Percentiles rank a stretch among this genome's conserved stretches.
Evolutionary conservation across 768 basidiomycete genomes (phyloP).

Genomic region (Trametes coccinea): DNA sequence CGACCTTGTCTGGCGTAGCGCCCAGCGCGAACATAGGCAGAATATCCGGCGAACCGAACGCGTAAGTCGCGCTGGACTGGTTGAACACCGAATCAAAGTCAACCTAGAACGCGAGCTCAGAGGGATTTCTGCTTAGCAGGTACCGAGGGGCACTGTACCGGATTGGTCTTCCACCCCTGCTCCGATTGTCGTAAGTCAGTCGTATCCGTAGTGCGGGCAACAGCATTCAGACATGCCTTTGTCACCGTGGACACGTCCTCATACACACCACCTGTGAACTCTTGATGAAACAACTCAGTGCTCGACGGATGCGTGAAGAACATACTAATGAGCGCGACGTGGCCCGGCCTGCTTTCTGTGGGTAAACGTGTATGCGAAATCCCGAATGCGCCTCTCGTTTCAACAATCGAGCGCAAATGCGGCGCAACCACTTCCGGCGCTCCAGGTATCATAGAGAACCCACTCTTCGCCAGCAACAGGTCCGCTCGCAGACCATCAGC

Average conservation of each 20-base stretch:
- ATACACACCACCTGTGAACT: conserved; percentile 71
- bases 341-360: conserved; percentile 86
- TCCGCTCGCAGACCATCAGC: conserved; percentile 87
- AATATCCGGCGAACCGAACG: conserved; percentile 88
- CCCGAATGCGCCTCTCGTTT: conserved; percentile 74
- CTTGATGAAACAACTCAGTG: background rate
- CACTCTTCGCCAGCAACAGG: conserved; percentile 64
- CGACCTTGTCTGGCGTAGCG: conserved; percentile 66
- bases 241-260: conserved; percentile 89
- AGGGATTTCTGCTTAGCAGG: background rate
- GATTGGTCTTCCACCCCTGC: conserved; percentile 86
- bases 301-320: background rate
- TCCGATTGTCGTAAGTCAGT: background rate
- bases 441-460: conserved; percentile 53
- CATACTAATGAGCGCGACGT: conserved; percentile 83
- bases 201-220: too few species aligned
- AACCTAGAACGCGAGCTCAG: conserved; percentile 36
- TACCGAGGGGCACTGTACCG: conserved; percentile 42
- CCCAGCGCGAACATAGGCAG: conserved; percentile 85
- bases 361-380: conserved; percentile 86
- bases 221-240: conserved; percentile 44
- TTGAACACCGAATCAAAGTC: conserved; percentile 91
- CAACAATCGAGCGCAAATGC: conserved; percentile 65
- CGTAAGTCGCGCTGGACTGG: conserved; percentile 72
- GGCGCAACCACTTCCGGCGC: conserved; percentile 69